Evolutionary conservation across 2,329 filamentous ascomycete genomes (phyloP).

Genomic region (Diaporthe vaccinii): DNA sequence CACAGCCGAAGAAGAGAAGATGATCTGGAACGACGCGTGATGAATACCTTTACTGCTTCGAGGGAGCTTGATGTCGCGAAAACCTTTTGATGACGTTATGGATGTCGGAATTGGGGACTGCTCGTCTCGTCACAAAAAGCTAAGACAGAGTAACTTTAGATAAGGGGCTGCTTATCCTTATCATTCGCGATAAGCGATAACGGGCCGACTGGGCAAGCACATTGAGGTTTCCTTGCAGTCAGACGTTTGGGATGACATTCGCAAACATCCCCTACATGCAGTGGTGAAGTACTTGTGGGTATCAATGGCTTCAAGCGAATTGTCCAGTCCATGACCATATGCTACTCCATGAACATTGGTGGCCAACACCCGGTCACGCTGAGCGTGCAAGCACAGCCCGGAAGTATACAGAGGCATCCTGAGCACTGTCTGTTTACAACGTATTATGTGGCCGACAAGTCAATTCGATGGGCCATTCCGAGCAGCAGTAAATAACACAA

Average conservation of each 20-base stretch:
- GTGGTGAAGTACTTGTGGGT: background rate
- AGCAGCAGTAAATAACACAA: background rate
- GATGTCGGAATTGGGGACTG: slow-evolving; percentile 3
- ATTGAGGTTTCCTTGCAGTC: background rate
- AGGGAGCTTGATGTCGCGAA: slow-evolving; percentile 29
- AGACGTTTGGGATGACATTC: background rate
- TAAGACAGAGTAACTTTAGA: background rate
- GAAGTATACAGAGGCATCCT: background rate
- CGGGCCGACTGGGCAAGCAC: background rate
- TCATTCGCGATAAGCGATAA: background rate
- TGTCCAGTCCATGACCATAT: background rate
- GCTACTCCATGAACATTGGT: background rate
- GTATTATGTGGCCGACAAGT: too few species aligned
- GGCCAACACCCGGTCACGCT: background rate
- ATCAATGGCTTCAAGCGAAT: background rate
- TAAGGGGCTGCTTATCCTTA: slow-evolving; percentile 23
- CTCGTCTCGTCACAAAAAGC: background rate
- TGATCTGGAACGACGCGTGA: slow-evolving; percentile 26
- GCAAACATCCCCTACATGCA: background rate
- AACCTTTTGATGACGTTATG: slow-evolving; percentile 35
- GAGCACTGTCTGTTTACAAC: background rate
- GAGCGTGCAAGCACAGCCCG: background rate
- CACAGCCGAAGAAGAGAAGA: slow-evolving; percentile 60
- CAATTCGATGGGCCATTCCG: background rate
- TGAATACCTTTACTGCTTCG: slow-evolving; percentile 18